These are phyloP conservation scores for Yamadazyma tumulicola DNA, from an alignment of 805 yeast genomes.

Conservation along the genomic window DNA sequence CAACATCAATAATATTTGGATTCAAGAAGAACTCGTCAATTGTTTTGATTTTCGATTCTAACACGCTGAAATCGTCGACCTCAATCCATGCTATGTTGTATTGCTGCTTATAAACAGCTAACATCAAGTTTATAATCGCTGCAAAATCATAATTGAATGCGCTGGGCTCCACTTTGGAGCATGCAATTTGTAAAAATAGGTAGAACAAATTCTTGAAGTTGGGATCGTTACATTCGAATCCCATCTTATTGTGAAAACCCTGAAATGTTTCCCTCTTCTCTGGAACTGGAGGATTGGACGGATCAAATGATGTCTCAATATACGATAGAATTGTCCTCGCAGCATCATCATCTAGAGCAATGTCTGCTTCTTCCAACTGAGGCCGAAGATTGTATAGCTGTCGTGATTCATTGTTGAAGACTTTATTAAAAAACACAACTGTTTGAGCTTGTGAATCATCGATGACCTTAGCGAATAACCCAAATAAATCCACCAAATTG, in stretches of 20 bases:
- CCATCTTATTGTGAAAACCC: constrained; percentile 10
- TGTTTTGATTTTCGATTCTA: constrained; percentile 4
- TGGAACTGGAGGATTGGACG: not conserved
- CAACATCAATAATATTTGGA: not conserved
- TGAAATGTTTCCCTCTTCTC: constrained; percentile 2
- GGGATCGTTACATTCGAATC: constrained; percentile 9
- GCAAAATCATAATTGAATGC: constrained; percentile 11
- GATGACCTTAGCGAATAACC: not conserved
- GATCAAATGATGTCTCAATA: not conserved
- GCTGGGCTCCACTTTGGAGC: constrained; percentile 5
- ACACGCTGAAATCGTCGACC: not conserved
- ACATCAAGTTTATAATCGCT: constrained; percentile 2
- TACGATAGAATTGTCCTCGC: not conserved
- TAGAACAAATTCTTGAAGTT: constrained; percentile 10
- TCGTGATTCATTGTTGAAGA: constrained; percentile 12
- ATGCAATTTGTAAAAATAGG: constrained; percentile 9
- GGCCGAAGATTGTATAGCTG: constrained; percentile 11
- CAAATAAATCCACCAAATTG: not conserved
- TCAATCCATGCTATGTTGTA: constrained; percentile 9
- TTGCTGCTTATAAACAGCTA: constrained; percentile 5
- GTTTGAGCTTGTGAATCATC: constrained; percentile 1
- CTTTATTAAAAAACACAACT: constrained; percentile 7
- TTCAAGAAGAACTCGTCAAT: constrained; percentile 5
- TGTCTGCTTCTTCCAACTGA: constrained; percentile 8
- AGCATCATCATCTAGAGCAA: constrained; percentile 3